Conservation (phyloP, 2,329 filamentous ascomycete species). For the Penicillium thymicola region DNA sequence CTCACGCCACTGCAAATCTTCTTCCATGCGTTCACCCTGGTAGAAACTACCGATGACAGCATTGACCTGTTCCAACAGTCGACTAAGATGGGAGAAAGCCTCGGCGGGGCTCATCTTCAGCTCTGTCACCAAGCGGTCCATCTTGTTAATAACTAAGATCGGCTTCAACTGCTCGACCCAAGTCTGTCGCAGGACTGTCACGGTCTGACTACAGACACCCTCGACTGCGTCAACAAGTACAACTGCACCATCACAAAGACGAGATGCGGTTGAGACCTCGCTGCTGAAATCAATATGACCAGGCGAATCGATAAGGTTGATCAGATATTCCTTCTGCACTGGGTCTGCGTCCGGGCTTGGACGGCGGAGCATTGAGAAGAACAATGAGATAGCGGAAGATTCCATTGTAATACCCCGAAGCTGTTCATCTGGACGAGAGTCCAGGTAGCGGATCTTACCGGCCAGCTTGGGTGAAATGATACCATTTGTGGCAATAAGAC, state of each 20-base stretch:
- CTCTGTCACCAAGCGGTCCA: constrained; percentile 91
- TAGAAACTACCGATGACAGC: constrained; percentile 97
- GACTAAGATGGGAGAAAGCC: constrained; percentile 83
- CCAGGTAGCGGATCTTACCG: constrained; percentile 95
- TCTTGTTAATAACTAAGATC: constrained; percentile 95
- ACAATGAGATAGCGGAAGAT: constrained; percentile 93
- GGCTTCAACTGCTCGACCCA: constrained; percentile 97
- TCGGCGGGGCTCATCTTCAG: constrained; percentile 88
- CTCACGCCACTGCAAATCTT: constrained; percentile 94
- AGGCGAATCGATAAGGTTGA: constrained; percentile 96
- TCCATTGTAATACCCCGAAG: constrained; percentile 99
- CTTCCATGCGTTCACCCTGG: constrained; percentile 97
- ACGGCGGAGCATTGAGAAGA: constrained; percentile 85
- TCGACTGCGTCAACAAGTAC: constrained; percentile 96
- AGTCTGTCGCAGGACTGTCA: constrained; percentile 89
- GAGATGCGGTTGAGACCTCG: constrained; percentile 92
- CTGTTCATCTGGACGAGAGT: constrained; percentile 94
- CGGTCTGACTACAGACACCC: constrained; percentile 96
- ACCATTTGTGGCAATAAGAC: constrained; percentile 95
- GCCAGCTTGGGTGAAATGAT: constrained; percentile 98
- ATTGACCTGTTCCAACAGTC: constrained; percentile 92
- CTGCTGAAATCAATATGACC: constrained; percentile 99
- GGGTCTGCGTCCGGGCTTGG: constrained; percentile 65
- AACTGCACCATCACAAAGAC: constrained; percentile 89
- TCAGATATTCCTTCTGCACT: constrained; percentile 81